Evolutionary conservation across 306 rosid genomes (phyloP), one percentile per base, ranked within the genome.

Genomic region (Quercus robur): DNA sequence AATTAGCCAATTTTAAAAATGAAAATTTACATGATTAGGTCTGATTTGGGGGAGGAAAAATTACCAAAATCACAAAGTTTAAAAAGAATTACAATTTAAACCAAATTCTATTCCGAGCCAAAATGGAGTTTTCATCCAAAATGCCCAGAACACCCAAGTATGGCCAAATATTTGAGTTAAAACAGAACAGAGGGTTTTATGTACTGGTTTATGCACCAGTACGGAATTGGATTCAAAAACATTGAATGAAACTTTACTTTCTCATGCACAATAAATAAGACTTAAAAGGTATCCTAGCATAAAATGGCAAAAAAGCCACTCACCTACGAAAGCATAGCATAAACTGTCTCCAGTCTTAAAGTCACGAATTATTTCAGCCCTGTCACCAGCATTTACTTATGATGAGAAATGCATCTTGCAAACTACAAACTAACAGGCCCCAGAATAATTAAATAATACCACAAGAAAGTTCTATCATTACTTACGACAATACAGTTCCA

Each of bases 331-430:
- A 70, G 97, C 93, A 85, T 95, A 95, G 88, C 98, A 91, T 81
- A 95, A 88, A 82, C 99, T 95, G 82, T 95, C 99, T 70, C 97
- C 94, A 68, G 97, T 95, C 89, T 91, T 93, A 20, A 17, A 91
- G 77, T 95, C 99, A 71, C 97, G 97, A 63, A 95, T 95, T 81
- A 93, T 86, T 83, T 95, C 99, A 84, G 98, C 97, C 93, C 98
- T 95, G 72, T 67, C 23, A 86, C 23, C 75, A 91, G 75, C 64
- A 79, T 77, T 87, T 52, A 74, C 30, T 80, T 52, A 20, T 33
- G 49, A 93, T 82, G 33, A 84, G 80, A 83, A 74, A 35, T 78
- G 81, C 41, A 46, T 12, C 70, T 33, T 5, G 61, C 67, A 81
- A 33, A 70, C n/a, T 41, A 25, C 46, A 18, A 49, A 49, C 54